Base-by-base conservation (phyloP, 495 filamentous ascomycete genomes). In the Penicillium mononematosum region DNA sequence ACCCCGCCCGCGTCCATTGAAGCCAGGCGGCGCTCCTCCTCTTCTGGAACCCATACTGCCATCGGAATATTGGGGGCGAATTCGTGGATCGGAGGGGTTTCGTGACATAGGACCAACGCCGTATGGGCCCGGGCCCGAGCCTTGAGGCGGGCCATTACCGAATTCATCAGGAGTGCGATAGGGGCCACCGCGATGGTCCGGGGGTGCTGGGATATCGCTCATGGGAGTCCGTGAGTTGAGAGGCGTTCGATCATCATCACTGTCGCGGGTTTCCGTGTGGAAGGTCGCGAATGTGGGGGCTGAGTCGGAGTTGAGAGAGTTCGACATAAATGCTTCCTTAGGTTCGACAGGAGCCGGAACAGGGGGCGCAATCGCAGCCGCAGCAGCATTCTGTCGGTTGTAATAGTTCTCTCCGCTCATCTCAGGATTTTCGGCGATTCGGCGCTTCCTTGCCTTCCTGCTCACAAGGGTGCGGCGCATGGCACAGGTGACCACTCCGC, bases 351-450 rank as follows among this genome's bases (percentile, higher is more conserved):
- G 64, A 25, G 60, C 75, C 66, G 51, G 79, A 72, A 61, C 70
- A 67, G 29, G 77, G 63, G 58, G 55, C 16, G 65, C 58, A 0
- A 75, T 70, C 0, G 81, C 61, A 0, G 75, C 72, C 0, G 81
- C 61, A 19, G 79, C 70, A 8, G 81, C 75, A 36, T 78, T 83
- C 62, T 91, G 83, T 48, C 88, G 85, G 61, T 86, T 88, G 70
- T 95, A 96, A 70, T 87, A 97, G 67, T 90, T 92, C 58, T 92
- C 83, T 19, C 92, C 92, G 68, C 89, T 98, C 91, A 96, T 96
- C 64, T 96, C 91, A 3, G 91, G 85, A 68, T 96, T 96, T 63
- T 94, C 89, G 2, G 87, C 89, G 65, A 98, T 96, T 25, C 92
- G 83, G 77, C 85, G 91, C 79, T 92, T 91, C 56, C 92, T 79